Base-by-base conservation (phyloP, 176 grass and related monocot genomes). In the Phoenix dactylifera region DNA sequence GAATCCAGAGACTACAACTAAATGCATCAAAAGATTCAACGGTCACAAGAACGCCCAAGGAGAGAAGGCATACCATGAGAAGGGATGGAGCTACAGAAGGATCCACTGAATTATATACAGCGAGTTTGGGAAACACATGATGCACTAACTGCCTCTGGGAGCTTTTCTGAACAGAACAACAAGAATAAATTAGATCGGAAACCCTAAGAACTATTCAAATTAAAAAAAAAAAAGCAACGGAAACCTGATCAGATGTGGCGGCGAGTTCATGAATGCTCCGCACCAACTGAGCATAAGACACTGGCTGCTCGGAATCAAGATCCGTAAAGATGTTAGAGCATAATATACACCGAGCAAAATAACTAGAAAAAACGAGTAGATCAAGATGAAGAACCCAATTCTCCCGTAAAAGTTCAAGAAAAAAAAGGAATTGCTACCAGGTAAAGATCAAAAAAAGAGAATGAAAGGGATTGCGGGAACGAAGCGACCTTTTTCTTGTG, bases 61-160 rank as follows among this genome's bases (percentile, higher is more conserved):
- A 73, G 3, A 67, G 60, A 49, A 32, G 7, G 48, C 58, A 75
- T 86, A 92, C 93, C 93, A 98, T 92, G 52, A 98, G 81, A 77
- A 98, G 93, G 26, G 93, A 98, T 29, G 93, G 93, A 76, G 93
- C 93, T 39, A 98, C 93, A 23, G 93, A 98, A 75, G 93, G 93
- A 86, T 98, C 93, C 49, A 98, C 93, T 16, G 93, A 98, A 80
- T 98, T 98, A 70, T 98, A 98, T 66, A 98, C 93, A 12, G 93
- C 93, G 3, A 98, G 87, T 79, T 98, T 98, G 12, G 93, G 93
- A 53, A 98, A 98, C 49, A 98, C 93, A 24, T 89, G 80, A 59
- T 87, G 80, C 23, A 98, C 73, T 16, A 98, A 82, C 80, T 92
- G 84, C 76, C 77, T 88, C 73, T 92, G 93, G n/a, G 93, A 98